Conservation (phyloP, 345 rosid genomes). For the Hibiscus tridactylites region DNA sequence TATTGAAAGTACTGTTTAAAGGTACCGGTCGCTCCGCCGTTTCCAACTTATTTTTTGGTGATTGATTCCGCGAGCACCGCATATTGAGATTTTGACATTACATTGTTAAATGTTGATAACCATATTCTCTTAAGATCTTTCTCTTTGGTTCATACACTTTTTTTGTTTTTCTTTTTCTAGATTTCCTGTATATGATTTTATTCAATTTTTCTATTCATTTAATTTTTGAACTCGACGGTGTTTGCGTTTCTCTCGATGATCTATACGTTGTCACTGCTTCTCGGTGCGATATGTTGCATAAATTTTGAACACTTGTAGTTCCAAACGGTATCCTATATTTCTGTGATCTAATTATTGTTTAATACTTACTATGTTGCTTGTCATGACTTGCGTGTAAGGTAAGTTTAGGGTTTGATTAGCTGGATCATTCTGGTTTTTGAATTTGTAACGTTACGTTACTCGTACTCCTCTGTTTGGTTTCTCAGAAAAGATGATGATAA, state of each 20-base stretch:
- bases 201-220: neutral
- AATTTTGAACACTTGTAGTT: neutral
- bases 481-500: no score
- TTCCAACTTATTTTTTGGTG: neutral
- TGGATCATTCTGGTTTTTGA: slow-evolving; percentile 3
- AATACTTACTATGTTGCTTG: neutral
- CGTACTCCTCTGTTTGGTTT: neutral
- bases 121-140: neutral
- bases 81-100: neutral
- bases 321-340: neutral
- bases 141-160: no score
- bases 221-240: neutral
- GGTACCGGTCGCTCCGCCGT: slow-evolving; percentile 11
- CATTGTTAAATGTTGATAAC: neutral
- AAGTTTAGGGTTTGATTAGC: neutral
- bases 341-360: neutral
- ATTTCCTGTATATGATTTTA: neutral
- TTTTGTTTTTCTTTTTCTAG: neutral
- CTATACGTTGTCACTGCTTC: neutral
- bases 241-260: neutral
- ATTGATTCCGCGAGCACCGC: neutral
- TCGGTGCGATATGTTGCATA: neutral
- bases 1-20: neutral
- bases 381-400: neutral
- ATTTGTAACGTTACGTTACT: neutral